Conservation (phyloP, 2,329 filamentous ascomycete species). For the Hansfordia pulvinata region DNA sequence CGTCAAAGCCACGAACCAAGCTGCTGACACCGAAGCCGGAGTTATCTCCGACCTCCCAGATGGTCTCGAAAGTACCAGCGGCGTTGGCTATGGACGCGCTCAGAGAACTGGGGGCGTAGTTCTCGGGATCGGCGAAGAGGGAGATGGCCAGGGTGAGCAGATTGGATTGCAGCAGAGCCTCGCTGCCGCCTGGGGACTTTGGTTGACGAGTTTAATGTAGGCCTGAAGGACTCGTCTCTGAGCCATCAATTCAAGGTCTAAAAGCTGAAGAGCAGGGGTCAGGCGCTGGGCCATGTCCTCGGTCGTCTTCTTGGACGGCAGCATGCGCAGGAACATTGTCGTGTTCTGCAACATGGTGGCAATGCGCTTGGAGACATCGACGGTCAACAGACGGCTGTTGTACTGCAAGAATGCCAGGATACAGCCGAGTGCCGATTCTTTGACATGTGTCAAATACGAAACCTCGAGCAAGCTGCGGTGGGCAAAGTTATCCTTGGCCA, state of each 20-base stretch:
- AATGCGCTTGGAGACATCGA: conserved; percentile 87
- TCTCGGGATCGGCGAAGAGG: conserved; percentile 85
- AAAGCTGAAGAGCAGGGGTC: conserved; percentile 72
- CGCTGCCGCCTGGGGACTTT: conserved; percentile 75
- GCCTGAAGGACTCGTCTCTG: conserved; percentile 87
- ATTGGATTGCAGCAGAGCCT: conserved; percentile 82
- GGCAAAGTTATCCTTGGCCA: conserved; percentile 83
- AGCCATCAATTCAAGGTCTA: conserved; percentile 87
- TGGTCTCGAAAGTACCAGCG: conserved; percentile 76
- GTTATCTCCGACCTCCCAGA: conserved; percentile 94
- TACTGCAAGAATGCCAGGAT: conserved; percentile 87
- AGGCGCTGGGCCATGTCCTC: conserved; percentile 79
- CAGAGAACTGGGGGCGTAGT: conserved; percentile 70
- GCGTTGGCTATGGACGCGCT: conserved; percentile 87
- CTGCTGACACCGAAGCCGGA: conserved; percentile 89
- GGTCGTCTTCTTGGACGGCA: conserved; percentile 71
- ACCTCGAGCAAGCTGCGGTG: conserved; percentile 77
- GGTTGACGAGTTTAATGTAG: conserved; percentile 80
- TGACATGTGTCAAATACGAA: conserved; percentile 85
- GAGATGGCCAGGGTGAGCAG: conserved; percentile 80
- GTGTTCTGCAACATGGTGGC: conserved; percentile 93
- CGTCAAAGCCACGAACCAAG: conserved; percentile 63
- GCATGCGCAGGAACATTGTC: conserved; percentile 70
- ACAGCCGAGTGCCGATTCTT: conserved; percentile 85
- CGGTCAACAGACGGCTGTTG: conserved; percentile 81